Percentiles rank a stretch among this genome's conserved stretches.
Conservation (phyloP, 306 rosid species). For the Cucumis cinereus region DNA sequence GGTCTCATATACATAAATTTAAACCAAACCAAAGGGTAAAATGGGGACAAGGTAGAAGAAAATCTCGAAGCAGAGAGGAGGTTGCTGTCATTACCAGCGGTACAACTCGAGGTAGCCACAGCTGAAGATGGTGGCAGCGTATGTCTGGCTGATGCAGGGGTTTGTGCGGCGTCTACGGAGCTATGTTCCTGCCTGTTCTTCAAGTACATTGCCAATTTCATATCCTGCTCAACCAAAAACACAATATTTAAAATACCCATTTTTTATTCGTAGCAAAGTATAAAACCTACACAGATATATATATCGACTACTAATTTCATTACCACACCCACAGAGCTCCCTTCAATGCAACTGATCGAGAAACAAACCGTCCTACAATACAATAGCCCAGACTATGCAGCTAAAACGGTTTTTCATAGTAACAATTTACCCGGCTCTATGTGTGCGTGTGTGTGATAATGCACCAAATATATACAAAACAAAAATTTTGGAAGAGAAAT, state of each 20-base stretch:
- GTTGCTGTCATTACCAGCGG: constrained; percentile 19
- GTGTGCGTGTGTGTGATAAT: background rate
- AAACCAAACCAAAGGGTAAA: background rate
- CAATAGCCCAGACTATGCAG: background rate
- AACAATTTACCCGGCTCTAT: background rate
- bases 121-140: constrained; percentile 21
- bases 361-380: background rate
- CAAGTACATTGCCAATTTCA: constrained; percentile 32
- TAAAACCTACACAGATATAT: background rate
- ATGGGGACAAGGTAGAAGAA: background rate
- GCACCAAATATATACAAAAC: background rate
- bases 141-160: constrained; percentile 34
- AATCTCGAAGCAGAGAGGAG: background rate
- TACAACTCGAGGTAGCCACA: constrained; percentile 16
- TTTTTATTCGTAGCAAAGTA: background rate
- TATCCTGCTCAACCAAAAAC: constrained; percentile 1
- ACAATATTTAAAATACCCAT: background rate
- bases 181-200: constrained; percentile 11
- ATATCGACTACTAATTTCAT: background rate
- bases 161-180: constrained; percentile 17
- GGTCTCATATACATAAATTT: background rate
- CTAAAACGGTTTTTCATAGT: background rate
- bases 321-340: background rate
- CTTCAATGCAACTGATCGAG: background rate
- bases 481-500: background rate